Base-by-base conservation (phyloP, 371 early-diverging fungal species). In the Smittium culicis region DNA sequence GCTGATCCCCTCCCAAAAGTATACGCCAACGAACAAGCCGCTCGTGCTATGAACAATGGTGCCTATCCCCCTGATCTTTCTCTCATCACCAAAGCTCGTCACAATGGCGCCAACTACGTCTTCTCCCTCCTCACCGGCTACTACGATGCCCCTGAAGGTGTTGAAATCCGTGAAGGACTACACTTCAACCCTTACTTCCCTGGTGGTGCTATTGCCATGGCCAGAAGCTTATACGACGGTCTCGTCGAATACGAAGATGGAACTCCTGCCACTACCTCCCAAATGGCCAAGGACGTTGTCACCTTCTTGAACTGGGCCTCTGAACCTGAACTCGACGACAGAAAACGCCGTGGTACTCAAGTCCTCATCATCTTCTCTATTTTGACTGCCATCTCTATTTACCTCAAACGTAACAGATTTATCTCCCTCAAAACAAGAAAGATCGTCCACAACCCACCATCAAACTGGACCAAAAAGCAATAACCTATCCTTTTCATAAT, bases 181-280 rank as follows among this genome's bases (percentile, higher is more conserved):
- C 88, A 94, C 86, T 96, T 92, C 83, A 98, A 98, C 85, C 93
- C 94, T 58, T 98, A 96, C 83, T 96, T 98, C 91, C 98, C 95
- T 30, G 97, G 98, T 70, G 96, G 97, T 71, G 92, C 96, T 67
- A 98, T 98, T 81, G 86, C 89, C 72, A 98, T 98, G 96, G 97
- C 96, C 58, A 90, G 90, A 73, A 82, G 87, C 66, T 74, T 97
- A 54, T 96, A 85, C 78, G 98, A 97, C 70, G 97, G 90, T 64
- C 79, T 94, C 56, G 92, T 96, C 35, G 96, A 97, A 71, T 97
- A 90, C 74, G 97, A 96, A 70, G 98, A 97, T 77, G 98, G 89
- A 66, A 96, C 97, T n/a, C 94, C 95, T 66, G 94, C 94, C 72
- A 94, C 91, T 28, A 87, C 96, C 54, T 92, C 95, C 29, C 97